Base-by-base conservation (phyloP, 148 eudicot species). In the Arctostaphylos glauca region DNA sequence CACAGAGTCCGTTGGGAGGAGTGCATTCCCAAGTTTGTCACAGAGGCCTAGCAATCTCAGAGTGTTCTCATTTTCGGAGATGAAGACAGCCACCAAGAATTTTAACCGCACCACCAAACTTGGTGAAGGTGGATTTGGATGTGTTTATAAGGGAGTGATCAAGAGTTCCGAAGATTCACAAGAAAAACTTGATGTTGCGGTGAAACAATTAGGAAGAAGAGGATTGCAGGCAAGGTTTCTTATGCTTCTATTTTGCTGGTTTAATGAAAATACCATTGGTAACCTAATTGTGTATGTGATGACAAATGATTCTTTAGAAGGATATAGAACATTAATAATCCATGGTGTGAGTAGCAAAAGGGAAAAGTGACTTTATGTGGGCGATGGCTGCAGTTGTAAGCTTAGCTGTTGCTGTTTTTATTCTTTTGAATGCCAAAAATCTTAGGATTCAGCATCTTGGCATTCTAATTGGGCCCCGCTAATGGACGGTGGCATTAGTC, bases 101-200 rank as follows among this genome's bases (percentile, higher is more conserved):
- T 96, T 96, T 80, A 90, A 88, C 83, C 90, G 92, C 2, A 85
- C 88, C 12, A 88, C 82, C 5, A 94, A 92, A 83, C 86, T 96
- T 68, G 99, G 99, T 18, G 99, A 96, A 84, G 99, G 99, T 67
- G 99, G 99, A 7, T 96, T 96, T 81, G 99, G 99, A 53, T 93
- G 95, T 82, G 99, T 96, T 4, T 94, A 84, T 74, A 93, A 87
- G 82, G 97, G 95, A 54, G 80, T 85, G 10, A 82, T 94, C 38
- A 93, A 87, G 89, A 86, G 86, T 80, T 88, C 86, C 7, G 92
- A 92, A 62, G 92, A 94, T 80, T 89, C 96, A 48, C 52, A 85
- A n/a, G 78, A 43, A 46, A 91, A 87, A 87, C 13, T 88, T 74
- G 91, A 92, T 70, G 96, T 94, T 76, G 98, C 98, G 49, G 89